Conservation (phyloP, 2,329 filamentous ascomycete genomes). For the Cadophora sp. region DNA sequence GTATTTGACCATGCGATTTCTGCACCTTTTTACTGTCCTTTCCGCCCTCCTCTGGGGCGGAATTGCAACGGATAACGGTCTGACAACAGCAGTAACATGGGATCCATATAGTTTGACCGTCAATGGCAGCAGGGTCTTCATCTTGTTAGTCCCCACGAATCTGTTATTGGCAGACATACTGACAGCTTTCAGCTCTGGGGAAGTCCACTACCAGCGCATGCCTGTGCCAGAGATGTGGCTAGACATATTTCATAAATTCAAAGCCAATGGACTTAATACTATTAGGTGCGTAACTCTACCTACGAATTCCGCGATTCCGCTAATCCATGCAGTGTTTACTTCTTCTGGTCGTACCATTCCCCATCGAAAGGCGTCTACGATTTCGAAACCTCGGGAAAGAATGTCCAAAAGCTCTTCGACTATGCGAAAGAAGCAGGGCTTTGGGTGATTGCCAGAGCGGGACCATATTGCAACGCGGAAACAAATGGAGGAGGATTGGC, state of each 20-base stretch:
- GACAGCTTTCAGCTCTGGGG: constrained; percentile 40
- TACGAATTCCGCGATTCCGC: background rate
- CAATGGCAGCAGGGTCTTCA: constrained; percentile 55
- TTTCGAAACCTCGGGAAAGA: constrained; percentile 57
- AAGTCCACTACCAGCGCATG: constrained; percentile 60
- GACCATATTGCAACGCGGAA: constrained; percentile 60
- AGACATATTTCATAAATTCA: constrained; percentile 61
- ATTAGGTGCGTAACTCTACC: constrained; percentile 45
- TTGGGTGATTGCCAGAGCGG: constrained; percentile 57
- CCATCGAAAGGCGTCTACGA: constrained; percentile 53
- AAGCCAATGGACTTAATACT: constrained; percentile 59
- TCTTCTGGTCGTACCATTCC: constrained; percentile 58
- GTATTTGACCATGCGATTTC: constrained; percentile 32
- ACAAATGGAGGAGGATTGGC: constrained; percentile 55
- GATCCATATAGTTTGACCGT: constrained; percentile 58
- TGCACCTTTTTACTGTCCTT: constrained; percentile 36
- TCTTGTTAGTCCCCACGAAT: constrained; percentile 45
- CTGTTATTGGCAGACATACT: constrained; percentile 10
- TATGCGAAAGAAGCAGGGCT: constrained; percentile 58
- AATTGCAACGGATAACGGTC: constrained; percentile 48
- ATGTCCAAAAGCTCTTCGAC: constrained; percentile 57
- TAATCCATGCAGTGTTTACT: constrained; percentile 48
- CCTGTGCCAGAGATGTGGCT: constrained; percentile 60
- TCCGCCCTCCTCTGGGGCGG: constrained; percentile 37
- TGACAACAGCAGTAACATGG: constrained; percentile 55